Conservation (phyloP, 768 basidiomycete genomes). For the Termitomyces sp. region DNA sequence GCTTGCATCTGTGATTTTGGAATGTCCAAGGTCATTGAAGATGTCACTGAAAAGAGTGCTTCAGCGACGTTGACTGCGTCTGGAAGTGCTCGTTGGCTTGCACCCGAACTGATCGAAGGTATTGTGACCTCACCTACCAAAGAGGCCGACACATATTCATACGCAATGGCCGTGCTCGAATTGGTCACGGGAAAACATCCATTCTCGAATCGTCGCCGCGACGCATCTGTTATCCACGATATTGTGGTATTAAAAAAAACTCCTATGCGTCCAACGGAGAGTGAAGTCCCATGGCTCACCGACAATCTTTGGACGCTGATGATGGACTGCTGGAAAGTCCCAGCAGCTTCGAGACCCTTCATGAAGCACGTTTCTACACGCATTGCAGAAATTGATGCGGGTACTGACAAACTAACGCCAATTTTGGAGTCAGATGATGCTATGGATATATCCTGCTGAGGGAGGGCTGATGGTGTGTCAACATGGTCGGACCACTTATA, state of each 20-base stretch:
- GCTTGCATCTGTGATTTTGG: slow-evolving; percentile 62
- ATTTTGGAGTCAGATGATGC: slow-evolving; percentile 8
- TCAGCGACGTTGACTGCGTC: slow-evolving; percentile 43
- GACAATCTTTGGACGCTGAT: slow-evolving; percentile 44
- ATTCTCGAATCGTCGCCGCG: slow-evolving; percentile 43
- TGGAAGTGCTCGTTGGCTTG: slow-evolving; percentile 52
- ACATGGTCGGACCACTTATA: no score
- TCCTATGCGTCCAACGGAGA: slow-evolving; percentile 38
- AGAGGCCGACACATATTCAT: slow-evolving; percentile 52
- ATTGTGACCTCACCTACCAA: slow-evolving; percentile 35
- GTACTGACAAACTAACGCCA: not conserved
- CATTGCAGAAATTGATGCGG: slow-evolving; percentile 17
- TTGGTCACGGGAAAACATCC: slow-evolving; percentile 49
- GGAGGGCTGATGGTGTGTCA: not conserved
- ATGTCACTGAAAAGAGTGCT: slow-evolving; percentile 44
- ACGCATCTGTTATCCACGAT: slow-evolving; percentile 44
- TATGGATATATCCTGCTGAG: slow-evolving; percentile 7
- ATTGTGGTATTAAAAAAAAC: slow-evolving; percentile 30
- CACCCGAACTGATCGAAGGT: slow-evolving; percentile 53
- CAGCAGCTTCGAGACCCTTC: slow-evolving; percentile 31
- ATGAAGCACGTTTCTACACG: slow-evolving; percentile 31
- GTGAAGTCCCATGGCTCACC: slow-evolving; percentile 32
- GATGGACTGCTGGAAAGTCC: slow-evolving; percentile 40
- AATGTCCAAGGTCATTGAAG: slow-evolving; percentile 55
- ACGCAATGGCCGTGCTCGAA: slow-evolving; percentile 56